Base-by-base conservation (phyloP, 352 stramenopile species). In the Pythium phragmiticola region DNA sequence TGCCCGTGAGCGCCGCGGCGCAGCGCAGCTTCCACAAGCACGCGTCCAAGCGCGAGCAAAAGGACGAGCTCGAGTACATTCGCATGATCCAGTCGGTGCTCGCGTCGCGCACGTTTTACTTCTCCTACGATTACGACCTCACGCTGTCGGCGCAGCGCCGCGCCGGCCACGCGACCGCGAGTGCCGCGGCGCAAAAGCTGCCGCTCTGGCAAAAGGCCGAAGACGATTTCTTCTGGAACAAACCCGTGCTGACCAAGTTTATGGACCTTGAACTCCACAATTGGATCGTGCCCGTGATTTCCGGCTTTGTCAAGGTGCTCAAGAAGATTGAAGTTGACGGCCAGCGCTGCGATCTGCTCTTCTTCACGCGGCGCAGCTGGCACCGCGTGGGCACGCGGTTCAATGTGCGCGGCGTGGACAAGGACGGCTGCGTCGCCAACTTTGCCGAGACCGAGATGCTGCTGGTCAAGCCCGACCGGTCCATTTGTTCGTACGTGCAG, bases 361-460 rank as follows among this genome's bases (percentile, higher is more conserved):
- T 93, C 67, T 87, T 95, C 65, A 87, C 80, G 46, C 74, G 82
- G 0, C 73, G 88, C 51, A 86, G 80, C 59, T 84, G 72, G 57
- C 88, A 87, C 49, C 88, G 94, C 65, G 77, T 97, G 41, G 72
- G 96, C 46, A 85, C 96, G 66, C 86, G 95, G 42, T 98, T 98
- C 74, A 98, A 95, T 57, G 80, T 89, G 62, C 84, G 95, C 47
- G 95, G 95, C 56, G 79, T 95, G 16, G 92, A 98, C 80, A 88
- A 82, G 41, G 76, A 89, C 41, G 94, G 93, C 37, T 76, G 80
- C 46, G 89, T 94, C 9, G 94, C 95, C 36, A 98, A 98, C 74
- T 98, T 96, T 76, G 91, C 87, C 19, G 95, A 98, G 82, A 98
- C 90, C 6, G 95, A 98, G 73, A 93, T 98, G 80, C 77, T 98